These are phyloP conservation scores for Fusarium sp. DNA, from an alignment of 2,329 filamentous ascomycete genomes.

Conservation along the genomic window DNA sequence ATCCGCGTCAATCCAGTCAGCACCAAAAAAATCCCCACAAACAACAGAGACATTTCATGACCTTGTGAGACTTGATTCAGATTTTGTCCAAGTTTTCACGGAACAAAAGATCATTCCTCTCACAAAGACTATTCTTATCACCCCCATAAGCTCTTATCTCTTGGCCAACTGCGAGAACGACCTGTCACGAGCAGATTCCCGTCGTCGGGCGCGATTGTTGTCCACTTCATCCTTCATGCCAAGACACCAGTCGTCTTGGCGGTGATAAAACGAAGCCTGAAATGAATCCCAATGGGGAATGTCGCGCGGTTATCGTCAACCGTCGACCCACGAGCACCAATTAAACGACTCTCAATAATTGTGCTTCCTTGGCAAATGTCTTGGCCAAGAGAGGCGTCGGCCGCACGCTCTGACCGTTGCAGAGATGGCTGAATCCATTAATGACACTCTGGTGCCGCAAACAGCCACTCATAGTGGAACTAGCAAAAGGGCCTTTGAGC, in stretches of 20 bases:
- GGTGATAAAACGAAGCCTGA: conserved; percentile 1
- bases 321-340: conserved; percentile 15
- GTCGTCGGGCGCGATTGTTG: neutral
- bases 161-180: conserved; percentile 10
- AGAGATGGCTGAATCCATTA: neutral
- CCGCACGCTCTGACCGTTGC: conserved; percentile 23
- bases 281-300: conserved; percentile 24
- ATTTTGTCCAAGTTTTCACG: neutral
- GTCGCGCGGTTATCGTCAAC: conserved; percentile 25
- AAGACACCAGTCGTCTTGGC: conserved; percentile 35
- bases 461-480: conserved; percentile 15
- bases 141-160: conserved; percentile 25
- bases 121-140: neutral
- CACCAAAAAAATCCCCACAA: neutral
- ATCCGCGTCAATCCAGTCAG: neutral
- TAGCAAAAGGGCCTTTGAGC: conserved; percentile 6
- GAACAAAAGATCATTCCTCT: conserved; percentile 24
- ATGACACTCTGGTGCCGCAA: conserved; percentile 1
- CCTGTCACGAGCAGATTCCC: neutral
- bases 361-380: conserved; percentile 5
- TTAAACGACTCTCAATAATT: neutral
- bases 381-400: conserved; percentile 5
- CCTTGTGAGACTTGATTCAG: neutral
- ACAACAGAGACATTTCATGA: neutral
- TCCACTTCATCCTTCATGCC: conserved; percentile 9